A percentile compares a stretch with the other conserved stretches of the same genome.
These are phyloP conservation scores for Rhizopogon vesiculosus DNA, from an alignment of 768 basidiomycete genomes.

Conservation along the genomic window DNA sequence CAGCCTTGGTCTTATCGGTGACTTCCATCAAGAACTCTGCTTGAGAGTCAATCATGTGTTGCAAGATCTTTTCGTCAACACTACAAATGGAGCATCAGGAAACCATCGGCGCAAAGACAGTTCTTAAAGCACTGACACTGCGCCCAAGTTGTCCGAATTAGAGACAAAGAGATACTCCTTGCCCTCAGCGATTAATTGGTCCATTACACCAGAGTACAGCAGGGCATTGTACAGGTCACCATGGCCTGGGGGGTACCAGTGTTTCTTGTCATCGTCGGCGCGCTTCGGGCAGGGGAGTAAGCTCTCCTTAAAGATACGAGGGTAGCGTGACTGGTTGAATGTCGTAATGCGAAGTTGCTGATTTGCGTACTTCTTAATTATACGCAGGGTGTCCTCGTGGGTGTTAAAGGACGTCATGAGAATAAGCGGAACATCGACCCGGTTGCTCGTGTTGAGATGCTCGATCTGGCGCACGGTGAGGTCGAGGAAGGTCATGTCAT, in stretches of 20 bases:
- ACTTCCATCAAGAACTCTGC: slow-evolving; percentile 75
- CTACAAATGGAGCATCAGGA: slow-evolving; percentile 23
- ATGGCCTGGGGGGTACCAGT: slow-evolving; percentile 78
- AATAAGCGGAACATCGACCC: slow-evolving; percentile 71
- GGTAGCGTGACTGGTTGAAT: slow-evolving; percentile 74
- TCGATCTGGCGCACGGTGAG: slow-evolving; percentile 61
- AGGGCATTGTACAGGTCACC: slow-evolving; percentile 73
- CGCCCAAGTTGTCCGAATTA: slow-evolving; percentile 74
- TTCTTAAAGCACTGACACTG: slow-evolving; percentile 37
- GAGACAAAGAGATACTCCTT: slow-evolving; percentile 79
- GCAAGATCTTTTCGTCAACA: slow-evolving; percentile 63
- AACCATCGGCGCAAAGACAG: not conserved
- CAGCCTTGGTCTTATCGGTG: slow-evolving; percentile 81
- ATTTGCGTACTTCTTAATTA: slow-evolving; percentile 79
- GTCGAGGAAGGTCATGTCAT: slow-evolving; percentile 69
- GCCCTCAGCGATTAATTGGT: slow-evolving; percentile 63
- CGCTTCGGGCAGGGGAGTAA: slow-evolving; percentile 58
- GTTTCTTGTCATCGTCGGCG: slow-evolving; percentile 56
- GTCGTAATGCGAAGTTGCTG: slow-evolving; percentile 70
- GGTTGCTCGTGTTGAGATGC: slow-evolving; percentile 59
- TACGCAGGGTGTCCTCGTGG: slow-evolving; percentile 70
- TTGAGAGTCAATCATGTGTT: slow-evolving; percentile 60
- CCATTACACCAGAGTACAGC: slow-evolving; percentile 67
- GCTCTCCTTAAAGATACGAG: slow-evolving; percentile 66
- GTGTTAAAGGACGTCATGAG: slow-evolving; percentile 84